Conservation (phyloP, 768 basidiomycete genomes). For the Russula vinacea region DNA sequence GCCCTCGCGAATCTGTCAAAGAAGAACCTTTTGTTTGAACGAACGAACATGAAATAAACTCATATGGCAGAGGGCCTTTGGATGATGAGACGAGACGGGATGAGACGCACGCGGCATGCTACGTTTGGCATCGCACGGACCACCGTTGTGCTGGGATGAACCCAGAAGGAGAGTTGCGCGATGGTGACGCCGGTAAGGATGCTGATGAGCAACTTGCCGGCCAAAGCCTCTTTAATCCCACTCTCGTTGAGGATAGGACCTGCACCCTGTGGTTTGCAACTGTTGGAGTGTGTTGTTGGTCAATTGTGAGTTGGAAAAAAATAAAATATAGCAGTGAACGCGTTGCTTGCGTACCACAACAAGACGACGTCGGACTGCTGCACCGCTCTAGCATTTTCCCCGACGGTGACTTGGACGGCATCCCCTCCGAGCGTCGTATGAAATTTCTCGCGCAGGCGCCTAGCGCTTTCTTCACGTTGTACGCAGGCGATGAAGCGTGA, state of each 20-base stretch:
- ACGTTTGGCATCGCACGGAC: conserved; percentile 99
- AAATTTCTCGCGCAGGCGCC: conserved; percentile 63
- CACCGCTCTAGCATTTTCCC: conserved; percentile 69
- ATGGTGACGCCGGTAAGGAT: conserved; percentile 98
- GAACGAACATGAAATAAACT: not conserved
- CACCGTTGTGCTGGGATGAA: conserved; percentile 72
- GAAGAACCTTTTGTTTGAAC: not conserved
- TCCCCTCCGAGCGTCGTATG: conserved; percentile 54
- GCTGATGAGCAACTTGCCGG: conserved; percentile 90
- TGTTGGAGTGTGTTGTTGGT: conserved; percentile 35
- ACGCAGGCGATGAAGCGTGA: conserved; percentile 86
- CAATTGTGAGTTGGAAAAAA: not conserved
- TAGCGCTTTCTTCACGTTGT: conserved; percentile 68
- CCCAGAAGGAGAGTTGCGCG: conserved; percentile 70
- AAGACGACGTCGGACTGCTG: conserved; percentile 78
- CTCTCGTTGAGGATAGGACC: conserved; percentile 63
- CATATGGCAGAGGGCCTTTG: not conserved
- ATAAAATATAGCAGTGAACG: not conserved
- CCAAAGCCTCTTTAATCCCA: conserved; percentile 80
- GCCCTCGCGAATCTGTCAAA: conserved; percentile 92
- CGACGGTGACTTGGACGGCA: conserved; percentile 67
- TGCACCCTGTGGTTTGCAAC: conserved; percentile 93
- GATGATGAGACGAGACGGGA: too few species aligned
- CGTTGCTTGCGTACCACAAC: conserved; percentile 61
- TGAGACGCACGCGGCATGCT: conserved; percentile 75